phyloP scores from a whole-genome alignment of 768 basidiomycete genomes.

The Agaricus sinodeliciosus region DNA sequence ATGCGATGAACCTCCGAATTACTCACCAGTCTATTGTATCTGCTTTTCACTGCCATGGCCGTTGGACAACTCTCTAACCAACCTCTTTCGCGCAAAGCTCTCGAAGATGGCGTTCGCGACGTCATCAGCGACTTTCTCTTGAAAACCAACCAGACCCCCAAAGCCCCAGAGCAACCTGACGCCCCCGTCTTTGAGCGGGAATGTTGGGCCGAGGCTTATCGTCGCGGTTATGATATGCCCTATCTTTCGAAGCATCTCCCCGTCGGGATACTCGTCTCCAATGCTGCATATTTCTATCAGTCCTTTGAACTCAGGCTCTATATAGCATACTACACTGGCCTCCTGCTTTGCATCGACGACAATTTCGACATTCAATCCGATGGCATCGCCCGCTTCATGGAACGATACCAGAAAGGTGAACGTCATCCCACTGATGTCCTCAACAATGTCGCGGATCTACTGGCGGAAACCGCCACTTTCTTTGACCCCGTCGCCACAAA shows the following conservation, averaged over 20 bases:
- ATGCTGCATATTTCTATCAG: conserved; percentile 9
- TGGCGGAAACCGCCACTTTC: conserved; percentile 4
- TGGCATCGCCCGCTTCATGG: conserved; percentile 8
- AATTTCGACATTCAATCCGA: conserved; percentile 7
- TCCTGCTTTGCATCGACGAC: conserved; percentile 10
- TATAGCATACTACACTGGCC: conserved; percentile 11
- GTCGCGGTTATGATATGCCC: conserved; percentile 8
- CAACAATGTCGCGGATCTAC: conserved; percentile 7
- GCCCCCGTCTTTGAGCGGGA: conserved; percentile 8
- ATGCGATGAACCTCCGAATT: not conserved
- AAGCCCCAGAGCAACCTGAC: not conserved
- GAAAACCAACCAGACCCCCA: conserved; percentile 5
- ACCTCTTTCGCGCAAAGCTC: not conserved
- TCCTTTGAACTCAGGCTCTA: conserved; percentile 9
- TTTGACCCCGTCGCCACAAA: conserved; percentile 9
- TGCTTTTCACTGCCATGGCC: conserved; percentile 5
- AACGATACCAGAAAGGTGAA: conserved; percentile 8
- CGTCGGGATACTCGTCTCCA: conserved; percentile 9
- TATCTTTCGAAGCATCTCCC: conserved; percentile 8
- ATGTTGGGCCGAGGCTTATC: conserved; percentile 10
- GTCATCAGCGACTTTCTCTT: conserved; percentile 9
- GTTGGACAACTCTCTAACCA: conserved; percentile 1
- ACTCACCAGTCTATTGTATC: not conserved
- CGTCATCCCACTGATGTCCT: conserved; percentile 8
- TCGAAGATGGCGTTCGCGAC: conserved; percentile 9